These are phyloP conservation scores for Tetrastigma voinierianum DNA, from an alignment of 164 flowering plant species.

Conservation along the genomic window DNA sequence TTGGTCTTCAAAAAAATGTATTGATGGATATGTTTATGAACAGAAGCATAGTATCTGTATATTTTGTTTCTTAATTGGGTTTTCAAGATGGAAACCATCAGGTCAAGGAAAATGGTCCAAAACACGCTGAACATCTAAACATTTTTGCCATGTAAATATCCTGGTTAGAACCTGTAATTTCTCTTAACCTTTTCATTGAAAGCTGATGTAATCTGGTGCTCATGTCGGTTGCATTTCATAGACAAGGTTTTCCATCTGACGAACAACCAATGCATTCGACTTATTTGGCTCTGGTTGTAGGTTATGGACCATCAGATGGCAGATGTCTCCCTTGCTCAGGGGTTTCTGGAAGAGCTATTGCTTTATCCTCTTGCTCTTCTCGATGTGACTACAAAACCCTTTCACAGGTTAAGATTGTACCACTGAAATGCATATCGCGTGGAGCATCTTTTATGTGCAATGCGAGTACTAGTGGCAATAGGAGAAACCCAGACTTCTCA, in stretches of 20 bases:
- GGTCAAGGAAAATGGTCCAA: too few relatives aligned
- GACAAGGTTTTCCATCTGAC: neutral
- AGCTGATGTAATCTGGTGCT: too few relatives aligned
- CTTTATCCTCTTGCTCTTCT: slow-evolving; percentile 34
- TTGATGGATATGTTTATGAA: too few relatives aligned
- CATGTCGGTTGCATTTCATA: neutral
- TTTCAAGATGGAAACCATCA: too few relatives aligned
- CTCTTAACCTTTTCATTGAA: too few relatives aligned
- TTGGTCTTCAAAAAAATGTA: too few relatives aligned
- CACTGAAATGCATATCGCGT: slow-evolving; percentile 28
- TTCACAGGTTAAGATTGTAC: slow-evolving; percentile 29
- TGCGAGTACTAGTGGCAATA: slow-evolving; percentile 51
- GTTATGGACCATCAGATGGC: slow-evolving; percentile 25
- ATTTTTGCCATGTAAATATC: too few relatives aligned
- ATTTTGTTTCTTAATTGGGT: too few relatives aligned
- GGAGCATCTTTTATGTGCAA: slow-evolving; percentile 41
- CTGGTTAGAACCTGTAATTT: too few relatives aligned
- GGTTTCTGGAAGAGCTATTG: slow-evolving; percentile 47
- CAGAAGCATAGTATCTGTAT: too few relatives aligned
- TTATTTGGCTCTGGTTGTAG: neutral
- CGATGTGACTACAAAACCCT: slow-evolving; percentile 17
- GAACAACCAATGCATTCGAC: neutral
- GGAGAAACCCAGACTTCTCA: slow-evolving; percentile 77
- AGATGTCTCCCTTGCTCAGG: slow-evolving; percentile 56
- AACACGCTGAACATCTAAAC: too few relatives aligned